Conservation (phyloP, 805 yeast species). For the Yamadazyma endophytica region DNA sequence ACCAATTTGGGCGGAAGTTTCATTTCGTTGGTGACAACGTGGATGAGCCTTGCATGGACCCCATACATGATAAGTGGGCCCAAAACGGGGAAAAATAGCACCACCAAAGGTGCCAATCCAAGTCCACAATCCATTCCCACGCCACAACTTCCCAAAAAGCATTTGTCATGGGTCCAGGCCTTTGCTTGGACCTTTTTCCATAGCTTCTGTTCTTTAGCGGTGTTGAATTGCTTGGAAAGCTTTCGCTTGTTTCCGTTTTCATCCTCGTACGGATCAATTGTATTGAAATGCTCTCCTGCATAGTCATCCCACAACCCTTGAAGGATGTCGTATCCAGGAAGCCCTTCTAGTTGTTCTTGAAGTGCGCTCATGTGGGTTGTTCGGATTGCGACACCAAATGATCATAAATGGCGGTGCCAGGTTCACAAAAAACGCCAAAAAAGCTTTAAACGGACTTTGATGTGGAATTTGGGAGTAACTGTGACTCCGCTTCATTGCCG, state of each 20-base stretch:
- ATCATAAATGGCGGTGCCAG: too few species aligned
- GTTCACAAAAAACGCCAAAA: too few species aligned
- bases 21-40: constrained; percentile 53
- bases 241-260: constrained; percentile 56
- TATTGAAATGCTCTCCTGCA: constrained; percentile 62
- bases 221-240: constrained; percentile 50
- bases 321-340: constrained; percentile 58
- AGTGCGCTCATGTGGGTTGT: constrained; percentile 21
- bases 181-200: constrained; percentile 72
- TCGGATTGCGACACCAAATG: too few species aligned
- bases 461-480: too few species aligned
- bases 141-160: constrained; percentile 71
- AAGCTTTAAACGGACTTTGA: not conserved
- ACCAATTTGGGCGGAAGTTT: constrained; percentile 54
- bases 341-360: constrained; percentile 22
- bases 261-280: constrained; percentile 65
- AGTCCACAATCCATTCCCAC: constrained; percentile 66
- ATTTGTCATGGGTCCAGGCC: constrained; percentile 87
- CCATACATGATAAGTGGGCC: constrained; percentile 83
- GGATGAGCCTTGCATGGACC: constrained; percentile 65
- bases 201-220: constrained; percentile 52
- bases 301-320: constrained; percentile 60
- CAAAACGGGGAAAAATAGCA: constrained; percentile 66
- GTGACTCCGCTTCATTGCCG: not conserved
- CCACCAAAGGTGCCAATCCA: constrained; percentile 73